Conservation (phyloP, 139 green algal species). For the Marvania coccoides region DNA sequence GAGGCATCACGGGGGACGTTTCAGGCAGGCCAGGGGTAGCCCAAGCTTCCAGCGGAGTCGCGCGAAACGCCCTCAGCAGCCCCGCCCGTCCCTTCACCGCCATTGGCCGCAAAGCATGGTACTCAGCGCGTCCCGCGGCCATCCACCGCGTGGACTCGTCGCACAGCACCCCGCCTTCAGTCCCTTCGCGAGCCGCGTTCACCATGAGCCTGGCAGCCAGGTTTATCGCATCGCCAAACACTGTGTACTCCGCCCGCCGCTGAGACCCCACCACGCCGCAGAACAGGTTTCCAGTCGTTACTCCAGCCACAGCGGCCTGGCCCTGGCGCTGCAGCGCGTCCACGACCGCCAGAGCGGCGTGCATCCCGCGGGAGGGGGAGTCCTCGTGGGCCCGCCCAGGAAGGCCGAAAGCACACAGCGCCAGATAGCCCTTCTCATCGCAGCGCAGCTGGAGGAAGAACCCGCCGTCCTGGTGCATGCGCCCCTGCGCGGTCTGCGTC, state of each 20-base stretch:
- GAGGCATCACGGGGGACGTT: not conserved
- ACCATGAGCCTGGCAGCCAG: conserved; percentile 68
- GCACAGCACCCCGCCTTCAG: conserved; percentile 47
- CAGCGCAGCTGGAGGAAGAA: conserved; percentile 71
- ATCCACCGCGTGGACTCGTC: conserved; percentile 49
- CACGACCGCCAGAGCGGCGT: conserved; percentile 32
- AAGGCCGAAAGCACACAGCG: conserved; percentile 75
- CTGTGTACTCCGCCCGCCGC: conserved; percentile 74
- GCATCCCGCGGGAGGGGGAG: conserved; percentile 42
- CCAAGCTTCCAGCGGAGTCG: not conserved
- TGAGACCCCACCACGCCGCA: conserved; percentile 66
- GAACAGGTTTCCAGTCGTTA: conserved; percentile 75
- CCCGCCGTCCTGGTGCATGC: conserved; percentile 60
- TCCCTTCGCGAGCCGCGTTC: conserved; percentile 3
- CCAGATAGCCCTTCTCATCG: conserved; percentile 85
- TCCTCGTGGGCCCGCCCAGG: conserved; percentile 63
- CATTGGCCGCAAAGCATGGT: conserved; percentile 2
- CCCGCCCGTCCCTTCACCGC: not conserved
- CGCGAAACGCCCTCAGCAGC: not conserved
- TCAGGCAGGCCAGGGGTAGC: not conserved
- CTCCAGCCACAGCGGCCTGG: conserved; percentile 30
- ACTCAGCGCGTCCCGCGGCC: conserved; percentile 10
- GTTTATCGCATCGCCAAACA: conserved; percentile 84
- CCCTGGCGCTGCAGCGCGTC: conserved; percentile 1
- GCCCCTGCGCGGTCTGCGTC: conserved; percentile 50